These are phyloP conservation scores for Talaromyces wortmannii DNA, from an alignment of 495 filamentous ascomycete genomes.

Conservation along the genomic window DNA sequence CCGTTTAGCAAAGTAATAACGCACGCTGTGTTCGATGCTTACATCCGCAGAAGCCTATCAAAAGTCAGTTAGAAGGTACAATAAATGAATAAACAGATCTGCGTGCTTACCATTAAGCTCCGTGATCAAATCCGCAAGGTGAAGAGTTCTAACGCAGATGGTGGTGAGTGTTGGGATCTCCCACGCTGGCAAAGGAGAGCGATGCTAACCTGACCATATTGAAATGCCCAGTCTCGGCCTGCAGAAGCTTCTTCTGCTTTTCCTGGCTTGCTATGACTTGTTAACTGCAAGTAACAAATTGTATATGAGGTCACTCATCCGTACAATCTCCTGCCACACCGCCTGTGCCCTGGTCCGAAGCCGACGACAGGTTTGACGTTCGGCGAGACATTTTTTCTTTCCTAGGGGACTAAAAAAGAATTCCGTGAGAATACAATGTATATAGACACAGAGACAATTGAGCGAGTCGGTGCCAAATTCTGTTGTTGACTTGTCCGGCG, in stretches of 20 bases:
- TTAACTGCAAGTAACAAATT: conserved; percentile 10
- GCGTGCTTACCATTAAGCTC: conserved; percentile 73
- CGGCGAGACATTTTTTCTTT: conserved; percentile 37
- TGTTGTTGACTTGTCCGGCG: neutral
- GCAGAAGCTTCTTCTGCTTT: conserved; percentile 82
- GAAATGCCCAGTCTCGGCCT: conserved; percentile 69
- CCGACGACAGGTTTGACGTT: conserved; percentile 33
- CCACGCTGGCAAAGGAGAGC: neutral
- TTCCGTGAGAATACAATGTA: conserved; percentile 5
- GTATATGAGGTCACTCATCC: conserved; percentile 9
- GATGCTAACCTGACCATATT: conserved; percentile 58
- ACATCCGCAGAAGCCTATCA: conserved; percentile 48
- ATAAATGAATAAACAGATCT: neutral
- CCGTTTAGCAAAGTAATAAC: conserved; percentile 15
- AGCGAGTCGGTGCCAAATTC: neutral
- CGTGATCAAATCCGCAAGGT: conserved; percentile 92
- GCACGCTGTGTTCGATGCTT: conserved; percentile 11
- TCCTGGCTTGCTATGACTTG: conserved; percentile 49
- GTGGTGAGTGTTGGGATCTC: conserved; percentile 9
- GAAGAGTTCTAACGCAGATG: conserved; percentile 57
- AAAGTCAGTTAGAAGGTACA: neutral
- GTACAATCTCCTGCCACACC: conserved; percentile 34
- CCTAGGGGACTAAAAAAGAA: conserved; percentile 5
- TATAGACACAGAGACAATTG: neutral
- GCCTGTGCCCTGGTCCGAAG: conserved; percentile 23